Evolutionary conservation across 179 eudicot genomes (phyloP).

Genomic region (Drosera spatulata): DNA sequence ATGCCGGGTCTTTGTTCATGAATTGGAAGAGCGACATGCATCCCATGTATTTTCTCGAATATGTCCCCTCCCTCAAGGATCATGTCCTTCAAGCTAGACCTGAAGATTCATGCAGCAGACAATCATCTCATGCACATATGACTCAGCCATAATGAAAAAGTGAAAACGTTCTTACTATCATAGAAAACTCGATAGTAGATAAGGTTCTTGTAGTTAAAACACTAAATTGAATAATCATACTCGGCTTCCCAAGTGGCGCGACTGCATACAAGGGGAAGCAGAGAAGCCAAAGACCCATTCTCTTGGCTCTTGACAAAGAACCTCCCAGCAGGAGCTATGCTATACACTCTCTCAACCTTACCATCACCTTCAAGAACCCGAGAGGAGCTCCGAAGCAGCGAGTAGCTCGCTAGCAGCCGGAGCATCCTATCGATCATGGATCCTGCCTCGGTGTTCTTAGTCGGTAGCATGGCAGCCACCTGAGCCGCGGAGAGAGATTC

Average conservation of each 20-base stretch:
- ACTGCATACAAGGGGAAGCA: background rate
- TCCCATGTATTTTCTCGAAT: slow-evolving; percentile 23
- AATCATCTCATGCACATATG: background rate
- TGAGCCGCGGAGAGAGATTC: slow-evolving; percentile 1
- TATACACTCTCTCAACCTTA: slow-evolving; percentile 1
- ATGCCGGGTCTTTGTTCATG: slow-evolving; percentile 8
- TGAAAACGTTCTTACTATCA: background rate
- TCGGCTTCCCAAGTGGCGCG: slow-evolving; percentile 1
- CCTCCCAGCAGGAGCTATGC: background rate
- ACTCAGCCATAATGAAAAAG: background rate
- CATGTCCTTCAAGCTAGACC: slow-evolving; percentile 24
- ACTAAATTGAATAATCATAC: background rate
- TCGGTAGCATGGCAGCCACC: background rate
- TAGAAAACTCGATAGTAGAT: background rate
- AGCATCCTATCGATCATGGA: slow-evolving; percentile 1
- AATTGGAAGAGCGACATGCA: slow-evolving; percentile 21
- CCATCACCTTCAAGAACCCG: background rate
- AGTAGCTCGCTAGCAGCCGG: slow-evolving; percentile 3
- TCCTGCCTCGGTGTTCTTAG: background rate
- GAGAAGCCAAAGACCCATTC: slow-evolving; percentile 4
- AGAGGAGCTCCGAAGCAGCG: background rate
- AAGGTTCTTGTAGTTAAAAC: background rate
- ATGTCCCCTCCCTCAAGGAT: slow-evolving; percentile 31
- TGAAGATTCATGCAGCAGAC: background rate
- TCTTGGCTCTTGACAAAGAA: background rate